Evolutionary conservation across 805 yeast species (phyloP).

Genomic region (Cyberlindnera xylosilytica): DNA sequence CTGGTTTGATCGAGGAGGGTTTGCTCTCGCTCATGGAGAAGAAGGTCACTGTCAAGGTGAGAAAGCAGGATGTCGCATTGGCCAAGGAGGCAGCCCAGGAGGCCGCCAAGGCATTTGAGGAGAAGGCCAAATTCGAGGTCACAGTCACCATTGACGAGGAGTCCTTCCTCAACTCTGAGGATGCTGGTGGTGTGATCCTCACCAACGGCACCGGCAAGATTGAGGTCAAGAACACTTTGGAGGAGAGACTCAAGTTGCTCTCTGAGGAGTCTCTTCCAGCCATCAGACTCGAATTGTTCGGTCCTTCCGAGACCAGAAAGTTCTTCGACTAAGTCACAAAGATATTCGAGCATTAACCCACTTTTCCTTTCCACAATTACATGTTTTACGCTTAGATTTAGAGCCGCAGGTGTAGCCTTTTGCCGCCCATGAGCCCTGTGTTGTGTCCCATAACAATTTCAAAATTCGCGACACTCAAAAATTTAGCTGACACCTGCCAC

Average conservation of each 20-base stretch:
- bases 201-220: slow-evolving; percentile 74
- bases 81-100: slow-evolving; percentile 57
- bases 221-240: slow-evolving; percentile 88
- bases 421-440: background rate
- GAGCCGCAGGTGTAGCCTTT: background rate
- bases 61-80: slow-evolving; percentile 57
- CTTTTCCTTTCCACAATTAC: background rate
- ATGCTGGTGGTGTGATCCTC: slow-evolving; percentile 84
- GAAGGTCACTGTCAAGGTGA: slow-evolving; percentile 59
- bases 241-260: slow-evolving; percentile 84
- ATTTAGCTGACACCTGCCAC: slow-evolving; percentile 3
- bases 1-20: slow-evolving; percentile 78
- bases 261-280: slow-evolving; percentile 88
- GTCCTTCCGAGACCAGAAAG: slow-evolving; percentile 80
- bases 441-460: slow-evolving; percentile 3
- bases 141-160: slow-evolving; percentile 54
- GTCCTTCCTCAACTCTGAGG: slow-evolving; percentile 54
- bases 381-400: background rate
- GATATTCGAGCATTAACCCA: background rate
- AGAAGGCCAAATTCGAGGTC: slow-evolving; percentile 55
- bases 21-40: slow-evolving; percentile 72
- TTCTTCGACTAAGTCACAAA: slow-evolving; percentile 66
- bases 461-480: background rate
- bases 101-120: slow-evolving; percentile 63
- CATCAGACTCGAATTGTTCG: slow-evolving; percentile 85